phyloP scores from a whole-genome alignment of 208 protist genomes.

The Leptomonas pyrrhocoris region DNA sequence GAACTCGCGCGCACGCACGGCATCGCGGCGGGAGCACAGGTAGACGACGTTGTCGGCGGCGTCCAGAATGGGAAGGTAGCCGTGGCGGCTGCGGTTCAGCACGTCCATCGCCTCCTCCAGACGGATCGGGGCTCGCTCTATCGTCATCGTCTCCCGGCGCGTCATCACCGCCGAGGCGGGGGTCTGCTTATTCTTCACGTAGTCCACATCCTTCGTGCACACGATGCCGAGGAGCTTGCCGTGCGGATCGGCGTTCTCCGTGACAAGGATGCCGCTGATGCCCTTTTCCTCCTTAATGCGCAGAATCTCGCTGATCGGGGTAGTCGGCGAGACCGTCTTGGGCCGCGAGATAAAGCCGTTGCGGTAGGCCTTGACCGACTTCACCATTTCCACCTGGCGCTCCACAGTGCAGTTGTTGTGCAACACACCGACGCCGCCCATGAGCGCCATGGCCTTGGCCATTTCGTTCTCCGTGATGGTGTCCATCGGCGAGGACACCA shows the following conservation, averaged over 20 bases:
- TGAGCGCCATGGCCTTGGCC: conserved; percentile 90
- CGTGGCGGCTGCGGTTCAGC: conserved; percentile 92
- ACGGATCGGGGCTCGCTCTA: conserved; percentile 81
- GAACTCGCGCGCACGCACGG: conserved; percentile 79
- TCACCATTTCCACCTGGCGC: conserved; percentile 92
- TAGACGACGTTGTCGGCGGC: conserved; percentile 90
- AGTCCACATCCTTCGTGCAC: conserved; percentile 97
- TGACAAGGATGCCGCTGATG: conserved; percentile 97
- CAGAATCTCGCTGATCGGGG: conserved; percentile 88
- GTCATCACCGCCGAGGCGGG: conserved; percentile 90
- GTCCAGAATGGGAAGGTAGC: conserved; percentile 97
- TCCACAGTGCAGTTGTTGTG: conserved; percentile 95
- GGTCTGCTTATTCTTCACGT: conserved; percentile 89
- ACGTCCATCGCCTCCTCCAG: conserved; percentile 96
- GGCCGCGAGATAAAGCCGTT: conserved; percentile 98
- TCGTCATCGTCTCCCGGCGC: conserved; percentile 75
- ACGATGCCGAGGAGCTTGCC: conserved; percentile 97
- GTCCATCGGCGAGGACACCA: conserved; percentile 96
- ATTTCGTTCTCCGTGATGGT: conserved; percentile 95
- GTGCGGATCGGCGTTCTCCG: conserved; percentile 92
- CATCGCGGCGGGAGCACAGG: conserved; percentile 89
- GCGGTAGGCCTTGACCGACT: conserved; percentile 95
- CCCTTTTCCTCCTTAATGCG: conserved; percentile 92
- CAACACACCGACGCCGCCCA: conserved; percentile 96
- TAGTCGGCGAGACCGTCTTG: conserved; percentile 84